Percentiles rank a stretch among this genome's conserved stretches.
Conservation (phyloP, 257 asterid genomes). For the Pogostemon cablin region DNA sequence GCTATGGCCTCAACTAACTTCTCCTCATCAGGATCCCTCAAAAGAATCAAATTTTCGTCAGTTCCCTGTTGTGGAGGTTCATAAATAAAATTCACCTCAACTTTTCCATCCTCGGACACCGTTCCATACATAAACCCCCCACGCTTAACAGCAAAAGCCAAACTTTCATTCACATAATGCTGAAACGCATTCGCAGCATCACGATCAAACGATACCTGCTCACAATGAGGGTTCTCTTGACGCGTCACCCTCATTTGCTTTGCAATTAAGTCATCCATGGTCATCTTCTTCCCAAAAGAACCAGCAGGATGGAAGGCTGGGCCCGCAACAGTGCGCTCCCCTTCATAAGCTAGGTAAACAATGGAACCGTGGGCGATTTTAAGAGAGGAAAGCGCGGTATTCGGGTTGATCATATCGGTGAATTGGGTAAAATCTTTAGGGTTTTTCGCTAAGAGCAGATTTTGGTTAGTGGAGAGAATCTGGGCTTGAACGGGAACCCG, state of each 20-base stretch:
- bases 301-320: conserved; percentile 78
- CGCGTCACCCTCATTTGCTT: conserved; percentile 89
- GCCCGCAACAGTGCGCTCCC: conserved; percentile 79
- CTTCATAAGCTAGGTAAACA: conserved; percentile 74
- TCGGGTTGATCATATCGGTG: conserved; percentile 72
- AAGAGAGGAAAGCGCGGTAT: conserved; percentile 50
- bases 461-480: conserved; percentile 83
- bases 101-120: conserved; percentile 78
- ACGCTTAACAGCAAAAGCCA: conserved; percentile 90
- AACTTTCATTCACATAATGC: conserved; percentile 78
- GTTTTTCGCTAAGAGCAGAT: conserved; percentile 76
- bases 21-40: conserved; percentile 82
- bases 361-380: conserved; percentile 76
- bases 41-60: conserved; percentile 59
- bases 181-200: conserved; percentile 91
- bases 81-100: conserved; percentile 82
- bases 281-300: conserved; percentile 95
- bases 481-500: conserved; percentile 79
- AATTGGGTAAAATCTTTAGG: conserved; percentile 57
- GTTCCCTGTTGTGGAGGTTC: conserved; percentile 96
- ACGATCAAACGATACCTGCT: conserved; percentile 90
- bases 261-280: conserved; percentile 95
- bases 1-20: conserved; percentile 77
- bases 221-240: conserved; percentile 91
- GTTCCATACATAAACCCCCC: conserved; percentile 96